phyloP scores from a whole-genome alignment of 257 asterid genomes.

The Penstemon barbatus region DNA sequence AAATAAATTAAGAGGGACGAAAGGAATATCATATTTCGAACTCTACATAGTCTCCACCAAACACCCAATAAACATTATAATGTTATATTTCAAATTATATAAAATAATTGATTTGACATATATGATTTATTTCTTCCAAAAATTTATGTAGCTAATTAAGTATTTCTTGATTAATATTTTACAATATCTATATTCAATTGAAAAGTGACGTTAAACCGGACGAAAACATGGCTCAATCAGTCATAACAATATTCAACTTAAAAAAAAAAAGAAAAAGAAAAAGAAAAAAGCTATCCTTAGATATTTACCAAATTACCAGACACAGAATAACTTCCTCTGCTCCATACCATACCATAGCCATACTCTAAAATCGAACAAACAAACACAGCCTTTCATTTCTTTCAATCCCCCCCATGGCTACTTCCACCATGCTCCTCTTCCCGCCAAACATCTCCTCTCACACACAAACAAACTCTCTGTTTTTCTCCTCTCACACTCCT shows the following conservation, averaged over 20 bases:
- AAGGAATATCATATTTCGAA: too few relatives aligned
- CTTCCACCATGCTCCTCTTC: slow-evolving; percentile 49
- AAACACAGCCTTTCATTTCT: not conserved
- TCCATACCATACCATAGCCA: slow-evolving; percentile 21
- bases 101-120: too few relatives aligned
- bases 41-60: too few relatives aligned
- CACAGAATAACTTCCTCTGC: not conserved
- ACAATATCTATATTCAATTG: too few relatives aligned
- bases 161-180: too few relatives aligned
- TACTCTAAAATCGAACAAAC: slow-evolving; percentile 19
- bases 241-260: too few relatives aligned
- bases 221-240: too few relatives aligned
- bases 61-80: too few relatives aligned
- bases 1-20: too few relatives aligned
- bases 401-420: slow-evolving; percentile 54
- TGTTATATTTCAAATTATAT: too few relatives aligned
- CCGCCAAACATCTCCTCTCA: slow-evolving; percentile 38
- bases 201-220: not conserved
- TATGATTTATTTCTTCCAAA: too few relatives aligned
- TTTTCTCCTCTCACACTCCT: slow-evolving; percentile 37
- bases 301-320: slow-evolving; percentile 17
- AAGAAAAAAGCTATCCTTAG: slow-evolving; percentile 20
- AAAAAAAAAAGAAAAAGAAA: not conserved
- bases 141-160: too few relatives aligned
- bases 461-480: slow-evolving; percentile 16